A percentile compares a stretch with the other conserved stretches of the same genome.
These are phyloP conservation scores for Odontarrhena argentea DNA, from an alignment of 345 rosid species.

Conservation along the genomic window DNA sequence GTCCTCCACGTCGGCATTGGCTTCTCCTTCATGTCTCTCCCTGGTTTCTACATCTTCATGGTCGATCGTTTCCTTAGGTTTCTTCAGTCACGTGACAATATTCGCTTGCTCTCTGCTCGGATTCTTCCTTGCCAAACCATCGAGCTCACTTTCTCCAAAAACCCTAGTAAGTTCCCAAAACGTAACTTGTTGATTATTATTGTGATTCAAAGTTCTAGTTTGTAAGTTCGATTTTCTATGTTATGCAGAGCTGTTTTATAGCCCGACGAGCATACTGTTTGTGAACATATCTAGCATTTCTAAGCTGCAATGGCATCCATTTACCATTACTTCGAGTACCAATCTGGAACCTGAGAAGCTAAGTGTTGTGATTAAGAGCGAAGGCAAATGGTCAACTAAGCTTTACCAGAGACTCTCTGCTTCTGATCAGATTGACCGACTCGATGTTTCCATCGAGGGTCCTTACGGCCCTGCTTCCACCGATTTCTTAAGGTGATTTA, in stretches of 20 bases:
- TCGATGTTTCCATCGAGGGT: constrained; percentile 70
- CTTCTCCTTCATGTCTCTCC: constrained; percentile 59
- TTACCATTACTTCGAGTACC: constrained; percentile 69
- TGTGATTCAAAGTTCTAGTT: neutral
- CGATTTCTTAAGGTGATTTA: constrained; percentile 62
- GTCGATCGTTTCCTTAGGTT: constrained; percentile 75
- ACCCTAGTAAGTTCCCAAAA: constrained; percentile 46
- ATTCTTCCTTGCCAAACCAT: constrained; percentile 59
- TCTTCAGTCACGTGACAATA: constrained; percentile 61
- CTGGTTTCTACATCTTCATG: constrained; percentile 79
- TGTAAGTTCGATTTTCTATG: too few relatives aligned
- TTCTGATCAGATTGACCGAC: constrained; percentile 46
- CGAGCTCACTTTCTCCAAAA: constrained; percentile 75
- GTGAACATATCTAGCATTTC: constrained; percentile 77
- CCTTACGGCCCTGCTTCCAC: constrained; percentile 87
- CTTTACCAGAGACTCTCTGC: constrained; percentile 69
- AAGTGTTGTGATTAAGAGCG: constrained; percentile 68
- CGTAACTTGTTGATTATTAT: too few relatives aligned
- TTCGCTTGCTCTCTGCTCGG: constrained; percentile 63
- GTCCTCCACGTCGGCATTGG: constrained; percentile 65
- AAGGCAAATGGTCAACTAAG: constrained; percentile 82
- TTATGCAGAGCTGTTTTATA: constrained; percentile 60
- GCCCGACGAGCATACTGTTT: constrained; percentile 69
- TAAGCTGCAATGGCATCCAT: constrained; percentile 93
- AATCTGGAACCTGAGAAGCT: constrained; percentile 64